Percentiles rank a stretch among this genome's conserved stretches.
Conservation (phyloP, 176 grass and related monocot genomes). For the Rhipidocladum racemiflorum region DNA sequence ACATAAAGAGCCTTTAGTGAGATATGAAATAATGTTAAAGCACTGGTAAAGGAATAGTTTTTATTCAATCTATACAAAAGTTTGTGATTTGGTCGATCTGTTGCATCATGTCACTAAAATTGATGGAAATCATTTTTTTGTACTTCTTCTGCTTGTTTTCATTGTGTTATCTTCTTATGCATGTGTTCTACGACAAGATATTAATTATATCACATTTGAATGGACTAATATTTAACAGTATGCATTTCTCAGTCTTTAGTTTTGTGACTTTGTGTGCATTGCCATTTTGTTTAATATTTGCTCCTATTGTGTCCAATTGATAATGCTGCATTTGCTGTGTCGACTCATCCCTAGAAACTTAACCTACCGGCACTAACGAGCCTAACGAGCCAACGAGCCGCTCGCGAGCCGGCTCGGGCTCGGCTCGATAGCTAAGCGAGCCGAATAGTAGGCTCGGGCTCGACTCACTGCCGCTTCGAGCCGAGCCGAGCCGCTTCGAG, state of each 20-base stretch:
- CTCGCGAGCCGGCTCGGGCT: no score
- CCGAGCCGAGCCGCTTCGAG: no score
- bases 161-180: not conserved
- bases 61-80: not conserved
- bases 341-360: no score
- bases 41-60: not conserved
- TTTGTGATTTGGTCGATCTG: not conserved
- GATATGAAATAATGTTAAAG: not conserved
- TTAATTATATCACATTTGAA: not conserved
- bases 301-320: no score
- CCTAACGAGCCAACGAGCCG: no score
- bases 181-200: not conserved
- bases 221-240: no score
- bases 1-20: not conserved
- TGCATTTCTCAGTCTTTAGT: not conserved
- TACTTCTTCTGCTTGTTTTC: not conserved
- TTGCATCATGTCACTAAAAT: not conserved
- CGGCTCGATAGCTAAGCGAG: no score
- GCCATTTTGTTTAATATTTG: no score
- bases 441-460: no score
- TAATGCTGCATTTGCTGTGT: no score
- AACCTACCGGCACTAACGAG: no score
- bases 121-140: not conserved
- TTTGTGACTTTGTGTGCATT: not conserved
- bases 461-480: no score